A percentile compares a stretch with the other conserved stretches of the same genome.
These are phyloP conservation scores for Tuber brumale DNA, from an alignment of 495 filamentous ascomycete genomes.

Conservation along the genomic window DNA sequence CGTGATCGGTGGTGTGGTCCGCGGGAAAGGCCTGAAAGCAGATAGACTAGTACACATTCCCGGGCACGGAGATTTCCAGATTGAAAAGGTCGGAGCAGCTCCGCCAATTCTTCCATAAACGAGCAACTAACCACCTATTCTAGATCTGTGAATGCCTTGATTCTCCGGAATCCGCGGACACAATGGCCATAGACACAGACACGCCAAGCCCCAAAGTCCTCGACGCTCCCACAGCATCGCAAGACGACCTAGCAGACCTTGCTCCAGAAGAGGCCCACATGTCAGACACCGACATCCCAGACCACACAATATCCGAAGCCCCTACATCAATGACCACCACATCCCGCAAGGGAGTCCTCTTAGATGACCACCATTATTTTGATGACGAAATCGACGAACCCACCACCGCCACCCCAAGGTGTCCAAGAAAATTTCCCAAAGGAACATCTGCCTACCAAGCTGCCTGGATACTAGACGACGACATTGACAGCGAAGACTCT, in stretches of 20 bases:
- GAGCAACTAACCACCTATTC: not conserved
- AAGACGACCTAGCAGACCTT: constrained; percentile 72
- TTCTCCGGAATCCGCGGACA: constrained; percentile 53
- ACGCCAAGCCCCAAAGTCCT: constrained; percentile 48
- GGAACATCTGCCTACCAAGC: constrained; percentile 91
- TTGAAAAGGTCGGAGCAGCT: constrained; percentile 65
- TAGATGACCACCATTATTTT: constrained; percentile 98
- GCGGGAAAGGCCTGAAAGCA: constrained; percentile 79
- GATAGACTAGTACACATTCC: constrained; percentile 85
- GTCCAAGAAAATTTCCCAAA: constrained; percentile 71
- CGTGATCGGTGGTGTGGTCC: constrained; percentile 75
- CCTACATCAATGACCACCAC: constrained; percentile 45
- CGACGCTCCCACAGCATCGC: constrained; percentile 64
- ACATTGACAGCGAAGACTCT: constrained; percentile 64
- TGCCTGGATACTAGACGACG: constrained; percentile 81
- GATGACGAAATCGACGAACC: constrained; percentile 69
- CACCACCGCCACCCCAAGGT: constrained; percentile 44
- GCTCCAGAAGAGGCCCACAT: constrained; percentile 75
- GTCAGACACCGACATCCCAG: constrained; percentile 56
- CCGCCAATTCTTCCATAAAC: constrained; percentile 55
- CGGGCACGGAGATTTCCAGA: constrained; percentile 92
- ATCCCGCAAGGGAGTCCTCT: constrained; percentile 66
- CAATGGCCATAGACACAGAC: constrained; percentile 60
- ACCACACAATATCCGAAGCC: constrained; percentile 53
- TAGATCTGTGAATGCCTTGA: constrained; percentile 36